Conservation (phyloP, 495 filamentous ascomycete species). For the Hyaloscypha hepaticicola region DNA sequence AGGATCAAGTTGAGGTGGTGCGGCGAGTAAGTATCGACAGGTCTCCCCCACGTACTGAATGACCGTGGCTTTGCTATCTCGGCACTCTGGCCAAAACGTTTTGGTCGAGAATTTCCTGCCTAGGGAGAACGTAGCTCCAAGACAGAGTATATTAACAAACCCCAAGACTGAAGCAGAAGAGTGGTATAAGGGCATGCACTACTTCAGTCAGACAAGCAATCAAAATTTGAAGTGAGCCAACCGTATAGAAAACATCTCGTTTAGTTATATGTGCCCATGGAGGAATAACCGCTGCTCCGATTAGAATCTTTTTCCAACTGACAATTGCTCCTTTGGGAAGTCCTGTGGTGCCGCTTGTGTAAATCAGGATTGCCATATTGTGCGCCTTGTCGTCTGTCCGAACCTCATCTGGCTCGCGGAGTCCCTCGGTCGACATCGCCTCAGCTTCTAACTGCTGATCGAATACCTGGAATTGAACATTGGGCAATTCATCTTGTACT, state of each 20-base stretch:
- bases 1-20: conserved; percentile 62
- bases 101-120: conserved; percentile 80
- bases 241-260: conserved; percentile 78
- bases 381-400: conserved; percentile 50
- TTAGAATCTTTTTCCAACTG: conserved; percentile 66
- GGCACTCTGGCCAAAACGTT: conserved; percentile 80
- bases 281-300: conserved; percentile 52
- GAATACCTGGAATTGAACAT: conserved; percentile 61
- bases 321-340: conserved; percentile 89
- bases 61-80: conserved; percentile 68
- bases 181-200: conserved; percentile 96
- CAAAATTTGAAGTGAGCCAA: conserved; percentile 36
- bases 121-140: conserved; percentile 65
- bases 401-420: conserved; percentile 62
- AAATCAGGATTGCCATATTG: conserved; percentile 75
- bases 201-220: conserved; percentile 17
- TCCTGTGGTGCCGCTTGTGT: conserved; percentile 86
- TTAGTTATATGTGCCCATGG: conserved; percentile 56
- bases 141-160: conserved; percentile 56
- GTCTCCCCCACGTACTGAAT: conserved; percentile 98
- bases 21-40: conserved; percentile 81
- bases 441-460: conserved; percentile 63
- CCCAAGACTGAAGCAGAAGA: conserved; percentile 76
- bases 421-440: conserved; percentile 51
- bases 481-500: conserved; percentile 40